These are phyloP conservation scores for Rhodocollybia butyracea DNA, from an alignment of 768 basidiomycete genomes.

Conservation along the genomic window DNA sequence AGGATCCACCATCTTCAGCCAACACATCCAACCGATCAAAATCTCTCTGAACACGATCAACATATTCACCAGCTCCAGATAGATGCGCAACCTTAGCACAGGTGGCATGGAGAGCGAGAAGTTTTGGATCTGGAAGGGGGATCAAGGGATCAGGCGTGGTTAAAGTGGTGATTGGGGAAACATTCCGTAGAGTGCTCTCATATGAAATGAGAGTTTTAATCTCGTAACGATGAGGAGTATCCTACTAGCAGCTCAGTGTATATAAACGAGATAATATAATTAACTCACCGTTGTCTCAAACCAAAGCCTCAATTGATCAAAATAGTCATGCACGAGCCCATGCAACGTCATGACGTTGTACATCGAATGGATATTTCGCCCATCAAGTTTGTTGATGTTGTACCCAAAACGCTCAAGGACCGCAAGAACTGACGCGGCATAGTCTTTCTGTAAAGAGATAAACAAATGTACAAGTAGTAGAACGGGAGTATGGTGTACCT, in stretches of 20 bases:
- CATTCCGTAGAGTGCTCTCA: too few species aligned
- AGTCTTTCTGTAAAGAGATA: conserved; percentile 15
- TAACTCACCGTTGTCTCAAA: conserved; percentile 24
- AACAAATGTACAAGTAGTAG: conserved; percentile 7
- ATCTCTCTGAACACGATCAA: conserved; percentile 25
- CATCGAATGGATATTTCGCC: conserved; percentile 25
- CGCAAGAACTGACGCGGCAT: conserved; percentile 22
- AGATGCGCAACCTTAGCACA: conserved; percentile 36
- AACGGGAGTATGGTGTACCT: too few species aligned
- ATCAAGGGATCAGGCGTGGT: conserved; percentile 21
- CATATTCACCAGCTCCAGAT: conserved; percentile 34
- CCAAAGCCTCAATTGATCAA: conserved; percentile 29
- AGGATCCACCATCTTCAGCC: conserved; percentile 13
- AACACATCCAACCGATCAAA: conserved; percentile 16
- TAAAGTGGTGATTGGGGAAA: conserved; percentile 20
- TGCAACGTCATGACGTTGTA: conserved; percentile 29
- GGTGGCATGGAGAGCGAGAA: conserved; percentile 36
- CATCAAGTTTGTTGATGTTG: conserved; percentile 21
- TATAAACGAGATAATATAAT: conserved; percentile 14
- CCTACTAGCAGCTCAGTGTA: conserved; percentile 9
- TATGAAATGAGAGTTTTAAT: too few species aligned
- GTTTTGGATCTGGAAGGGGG: conserved; percentile 27
- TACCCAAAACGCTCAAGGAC: conserved; percentile 25
- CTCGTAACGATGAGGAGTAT: too few species aligned
- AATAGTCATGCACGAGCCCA: conserved; percentile 15